A percentile compares a stretch with the other conserved stretches of the same genome.
Evolutionary conservation across 2,329 filamentous ascomycete species (phyloP).

Genomic region (Chaetomium globosum): DNA sequence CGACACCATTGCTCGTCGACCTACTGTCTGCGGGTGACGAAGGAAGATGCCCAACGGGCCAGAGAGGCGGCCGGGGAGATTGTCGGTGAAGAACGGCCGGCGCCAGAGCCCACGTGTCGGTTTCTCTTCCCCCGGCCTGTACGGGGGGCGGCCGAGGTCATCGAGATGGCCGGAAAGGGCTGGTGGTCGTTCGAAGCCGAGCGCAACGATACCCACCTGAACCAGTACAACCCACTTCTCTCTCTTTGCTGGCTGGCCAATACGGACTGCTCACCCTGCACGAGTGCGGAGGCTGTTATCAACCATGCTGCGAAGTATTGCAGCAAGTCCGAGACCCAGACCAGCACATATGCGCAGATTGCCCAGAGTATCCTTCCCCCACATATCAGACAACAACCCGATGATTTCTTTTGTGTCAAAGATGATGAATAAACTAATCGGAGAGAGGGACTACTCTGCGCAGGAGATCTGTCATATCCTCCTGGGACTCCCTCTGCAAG

Average conservation of each 20-base stretch:
- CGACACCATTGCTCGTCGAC: background rate
- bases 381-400: constrained; percentile 2
- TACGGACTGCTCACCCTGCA: background rate
- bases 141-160: background rate
- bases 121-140: background rate
- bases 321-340: background rate
- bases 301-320: constrained; percentile 3
- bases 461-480: constrained; percentile 2
- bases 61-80: background rate
- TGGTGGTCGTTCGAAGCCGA: constrained; percentile 4
- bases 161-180: background rate
- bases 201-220: background rate
- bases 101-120: background rate
- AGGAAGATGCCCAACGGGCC: background rate
- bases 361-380: background rate
- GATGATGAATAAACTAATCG: background rate
- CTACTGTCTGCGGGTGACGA: background rate
- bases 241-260: constrained; percentile 1
- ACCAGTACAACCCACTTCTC: background rate
- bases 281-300: constrained; percentile 1
- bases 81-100: background rate
- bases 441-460: constrained; percentile 1
- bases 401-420: background rate
- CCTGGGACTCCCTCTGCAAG: background rate
- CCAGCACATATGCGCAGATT: background rate